These are phyloP conservation scores for Trichaptum fuscoviolaceum DNA, from an alignment of 768 basidiomycete species.

Conservation along the genomic window DNA sequence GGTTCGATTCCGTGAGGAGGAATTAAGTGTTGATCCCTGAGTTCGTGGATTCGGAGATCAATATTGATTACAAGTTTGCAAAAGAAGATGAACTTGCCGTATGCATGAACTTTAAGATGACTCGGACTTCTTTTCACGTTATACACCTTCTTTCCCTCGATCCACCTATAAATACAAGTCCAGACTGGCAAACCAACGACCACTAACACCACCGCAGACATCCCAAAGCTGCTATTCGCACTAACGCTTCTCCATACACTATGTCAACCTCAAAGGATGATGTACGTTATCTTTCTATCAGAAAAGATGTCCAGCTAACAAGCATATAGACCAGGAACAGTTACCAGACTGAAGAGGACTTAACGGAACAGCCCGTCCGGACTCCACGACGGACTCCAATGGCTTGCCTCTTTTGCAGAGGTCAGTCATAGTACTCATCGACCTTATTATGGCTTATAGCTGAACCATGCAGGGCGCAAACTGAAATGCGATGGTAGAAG, in stretches of 20 bases:
- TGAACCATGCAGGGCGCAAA: constrained; percentile 1
- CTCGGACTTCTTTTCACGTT: not conserved
- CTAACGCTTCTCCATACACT: not conserved
- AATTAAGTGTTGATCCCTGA: not conserved
- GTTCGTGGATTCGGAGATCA: not conserved
- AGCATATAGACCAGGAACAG: not conserved
- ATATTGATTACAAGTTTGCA: not conserved
- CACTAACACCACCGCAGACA: not conserved
- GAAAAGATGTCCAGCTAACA: not conserved
- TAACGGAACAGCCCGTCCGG: not conserved
- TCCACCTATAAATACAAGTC: not conserved
- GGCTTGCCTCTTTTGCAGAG: constrained; percentile 4
- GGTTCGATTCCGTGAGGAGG: not conserved
- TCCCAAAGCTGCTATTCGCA: not conserved
- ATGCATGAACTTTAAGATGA: not conserved
- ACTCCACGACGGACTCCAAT: constrained; percentile 1
- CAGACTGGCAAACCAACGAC: not conserved
- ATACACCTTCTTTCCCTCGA: constrained; percentile 2
- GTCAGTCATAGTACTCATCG: not conserved
- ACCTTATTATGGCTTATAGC: not conserved
- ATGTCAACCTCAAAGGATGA: not conserved
- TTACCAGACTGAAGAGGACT: not conserved
- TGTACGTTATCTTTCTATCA: not conserved
- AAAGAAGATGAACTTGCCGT: not conserved
- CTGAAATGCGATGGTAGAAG: constrained; percentile 4